Evolutionary conservation across 169 alveolate genomes (phyloP).

Genomic region (Cryptosporidium muris): DNA sequence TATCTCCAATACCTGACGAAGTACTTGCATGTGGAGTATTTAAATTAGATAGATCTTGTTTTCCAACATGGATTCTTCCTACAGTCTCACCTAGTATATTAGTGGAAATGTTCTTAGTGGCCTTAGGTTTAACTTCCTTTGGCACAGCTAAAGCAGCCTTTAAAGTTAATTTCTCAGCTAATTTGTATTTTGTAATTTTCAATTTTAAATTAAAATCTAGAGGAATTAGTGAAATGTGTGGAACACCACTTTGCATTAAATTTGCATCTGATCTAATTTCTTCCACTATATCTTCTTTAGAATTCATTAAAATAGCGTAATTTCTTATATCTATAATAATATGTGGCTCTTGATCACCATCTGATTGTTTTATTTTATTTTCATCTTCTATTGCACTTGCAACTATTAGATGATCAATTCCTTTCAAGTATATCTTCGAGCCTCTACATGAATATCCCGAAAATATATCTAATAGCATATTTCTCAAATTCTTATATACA

Average conservation of each 20-base stretch:
- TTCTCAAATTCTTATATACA: slow-evolving; percentile 42
- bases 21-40: slow-evolving; percentile 62
- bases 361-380: neutral
- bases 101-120: slow-evolving; percentile 37
- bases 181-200: slow-evolving; percentile 30
- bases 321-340: slow-evolving; percentile 47
- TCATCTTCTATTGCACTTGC: slow-evolving; percentile 43
- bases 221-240: slow-evolving; percentile 10
- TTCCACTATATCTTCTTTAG: neutral
- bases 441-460: slow-evolving; percentile 62
- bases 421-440: slow-evolving; percentile 36
- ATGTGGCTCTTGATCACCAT: neutral
- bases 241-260: slow-evolving; percentile 24
- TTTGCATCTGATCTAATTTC: slow-evolving; percentile 7
- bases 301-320: slow-evolving; percentile 10
- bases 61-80: slow-evolving; percentile 69
- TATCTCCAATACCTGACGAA: neutral
- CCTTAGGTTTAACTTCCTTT: slow-evolving; percentile 38
- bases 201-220: slow-evolving; percentile 36
- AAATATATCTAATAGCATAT: slow-evolving; percentile 45
- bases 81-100: slow-evolving; percentile 48
- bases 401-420: slow-evolving; percentile 56
- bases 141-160: slow-evolving; percentile 38
- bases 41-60: slow-evolving; percentile 40
- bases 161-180: slow-evolving; percentile 21